These are phyloP conservation scores for Lachnellula willkommii DNA, from an alignment of 2,329 filamentous ascomycete genomes.

Conservation along the genomic window DNA sequence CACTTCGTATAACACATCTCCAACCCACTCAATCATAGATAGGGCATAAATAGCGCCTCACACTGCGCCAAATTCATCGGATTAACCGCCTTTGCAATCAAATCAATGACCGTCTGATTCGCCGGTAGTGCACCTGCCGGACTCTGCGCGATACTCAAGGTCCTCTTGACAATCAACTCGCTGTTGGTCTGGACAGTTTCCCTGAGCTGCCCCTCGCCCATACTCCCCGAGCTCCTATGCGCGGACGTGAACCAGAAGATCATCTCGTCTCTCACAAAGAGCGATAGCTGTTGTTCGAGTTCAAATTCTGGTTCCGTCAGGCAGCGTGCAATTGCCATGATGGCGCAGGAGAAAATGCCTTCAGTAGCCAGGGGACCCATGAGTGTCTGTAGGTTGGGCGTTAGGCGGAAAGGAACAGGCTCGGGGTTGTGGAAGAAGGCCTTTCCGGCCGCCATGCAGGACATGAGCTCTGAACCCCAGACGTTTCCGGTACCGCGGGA, in stretches of 20 bases:
- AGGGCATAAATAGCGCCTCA: constrained; percentile 96
- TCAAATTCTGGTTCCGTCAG: constrained; percentile 84
- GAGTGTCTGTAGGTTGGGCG: constrained; percentile 89
- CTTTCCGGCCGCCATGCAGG: constrained; percentile 76
- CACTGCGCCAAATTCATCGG: constrained; percentile 82
- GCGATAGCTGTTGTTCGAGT: constrained; percentile 87
- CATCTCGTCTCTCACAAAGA: constrained; percentile 97
- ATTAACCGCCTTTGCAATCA: constrained; percentile 88
- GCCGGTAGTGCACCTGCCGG: constrained; percentile 74
- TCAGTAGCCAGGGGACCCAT: constrained; percentile 96
- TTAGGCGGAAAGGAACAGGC: constrained; percentile 93
- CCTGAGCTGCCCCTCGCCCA: constrained; percentile 61
- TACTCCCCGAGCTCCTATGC: constrained; percentile 55
- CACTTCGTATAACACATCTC: neutral
- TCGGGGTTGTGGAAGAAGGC: constrained; percentile 94
- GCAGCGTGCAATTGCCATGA: constrained; percentile 95
- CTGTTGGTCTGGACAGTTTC: constrained; percentile 78
- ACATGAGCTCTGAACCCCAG: constrained; percentile 93
- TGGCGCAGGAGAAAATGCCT: constrained; percentile 87
- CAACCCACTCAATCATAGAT: constrained; percentile 55
- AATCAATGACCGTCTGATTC: constrained; percentile 94
- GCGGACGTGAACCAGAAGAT: constrained; percentile 85
- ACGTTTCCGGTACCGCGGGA: constrained; percentile 83
- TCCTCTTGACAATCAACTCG: constrained; percentile 86
- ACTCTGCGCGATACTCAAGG: constrained; percentile 73